Evolutionary conservation across 345 rosid genomes (phyloP).

Genomic region (Limnanthes douglasii): DNA sequence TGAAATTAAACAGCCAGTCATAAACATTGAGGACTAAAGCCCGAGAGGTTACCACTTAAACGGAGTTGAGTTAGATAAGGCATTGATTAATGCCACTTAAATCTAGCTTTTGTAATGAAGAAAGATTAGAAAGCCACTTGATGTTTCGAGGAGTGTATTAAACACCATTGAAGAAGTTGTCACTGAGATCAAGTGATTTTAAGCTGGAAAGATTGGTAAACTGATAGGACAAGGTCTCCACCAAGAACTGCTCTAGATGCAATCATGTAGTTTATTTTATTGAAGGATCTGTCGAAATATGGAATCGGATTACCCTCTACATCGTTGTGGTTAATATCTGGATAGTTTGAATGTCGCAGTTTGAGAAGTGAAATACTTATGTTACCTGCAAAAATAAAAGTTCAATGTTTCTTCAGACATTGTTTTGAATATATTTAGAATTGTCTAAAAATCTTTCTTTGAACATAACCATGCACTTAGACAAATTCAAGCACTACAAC

Average conservation of each 20-base stretch:
- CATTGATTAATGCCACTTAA: background rate
- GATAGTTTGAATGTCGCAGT: background rate
- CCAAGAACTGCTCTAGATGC: background rate
- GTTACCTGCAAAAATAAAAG: no score
- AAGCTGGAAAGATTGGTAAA: conserved; percentile 11
- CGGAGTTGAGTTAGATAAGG: background rate
- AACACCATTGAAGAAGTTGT: no score
- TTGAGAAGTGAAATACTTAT: conserved; percentile 5
- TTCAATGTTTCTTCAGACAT: no score
- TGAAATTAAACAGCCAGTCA: conserved; percentile 1
- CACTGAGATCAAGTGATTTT: conserved; percentile 7
- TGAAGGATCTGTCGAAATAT: conserved; percentile 3
- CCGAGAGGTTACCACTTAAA: background rate
- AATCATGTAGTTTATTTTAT: background rate
- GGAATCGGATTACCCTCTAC: conserved; percentile 4
- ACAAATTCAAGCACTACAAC: no score
- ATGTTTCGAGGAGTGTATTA: background rate
- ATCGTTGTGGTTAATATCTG: conserved; percentile 6
- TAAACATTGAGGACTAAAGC: background rate
- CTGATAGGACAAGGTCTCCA: conserved; percentile 4
- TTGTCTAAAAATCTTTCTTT: no score
- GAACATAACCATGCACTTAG: no score
- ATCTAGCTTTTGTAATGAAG: conserved; percentile 1
- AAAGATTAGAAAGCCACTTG: conserved; percentile 9
- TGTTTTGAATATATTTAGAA: no score